Conservation (phyloP, 495 filamentous ascomycete genomes). For the Neurospora sp. region DNA sequence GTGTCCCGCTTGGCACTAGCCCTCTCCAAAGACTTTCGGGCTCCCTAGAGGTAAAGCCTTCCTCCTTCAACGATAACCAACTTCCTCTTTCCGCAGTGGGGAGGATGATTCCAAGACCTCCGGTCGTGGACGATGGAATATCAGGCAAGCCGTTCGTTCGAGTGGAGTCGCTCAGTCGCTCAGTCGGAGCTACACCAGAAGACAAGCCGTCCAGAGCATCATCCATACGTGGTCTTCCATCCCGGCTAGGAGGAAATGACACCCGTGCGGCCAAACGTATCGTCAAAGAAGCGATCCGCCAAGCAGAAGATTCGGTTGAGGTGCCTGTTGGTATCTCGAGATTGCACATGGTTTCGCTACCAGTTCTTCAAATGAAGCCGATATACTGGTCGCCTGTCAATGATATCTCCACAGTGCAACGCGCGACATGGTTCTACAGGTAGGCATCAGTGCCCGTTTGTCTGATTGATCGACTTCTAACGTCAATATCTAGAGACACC, state of each 20-base stretch:
- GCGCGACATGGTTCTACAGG: constrained; percentile 91
- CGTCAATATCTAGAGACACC: constrained; percentile 47
- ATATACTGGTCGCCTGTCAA: constrained; percentile 98
- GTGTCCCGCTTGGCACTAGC: constrained; percentile 6
- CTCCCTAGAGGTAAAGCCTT: neutral
- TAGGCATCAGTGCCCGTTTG: neutral
- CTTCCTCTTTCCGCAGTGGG: neutral
- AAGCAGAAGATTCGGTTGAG: constrained; percentile 25
- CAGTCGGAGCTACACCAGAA: constrained; percentile 9
- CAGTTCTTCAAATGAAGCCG: constrained; percentile 70
- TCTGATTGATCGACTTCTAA: neutral
- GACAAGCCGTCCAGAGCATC: constrained; percentile 4
- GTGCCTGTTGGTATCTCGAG: constrained; percentile 70
- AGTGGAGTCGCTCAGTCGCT: constrained; percentile 17
- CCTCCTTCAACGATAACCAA: neutral
- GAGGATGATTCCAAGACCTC: constrained; percentile 17
- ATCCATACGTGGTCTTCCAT: neutral
- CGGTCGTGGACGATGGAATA: constrained; percentile 32
- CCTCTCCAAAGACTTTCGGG: constrained; percentile 3
- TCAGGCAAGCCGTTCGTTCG: constrained; percentile 36
- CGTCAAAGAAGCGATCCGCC: neutral
- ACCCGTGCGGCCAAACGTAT: neutral
- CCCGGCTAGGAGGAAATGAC: neutral
- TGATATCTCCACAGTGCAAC: constrained; percentile 69
- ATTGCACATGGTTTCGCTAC: constrained; percentile 51